Evolutionary conservation across 208 protist genomes (phyloP).

Genomic region (Leptomonas seymouri): DNA sequence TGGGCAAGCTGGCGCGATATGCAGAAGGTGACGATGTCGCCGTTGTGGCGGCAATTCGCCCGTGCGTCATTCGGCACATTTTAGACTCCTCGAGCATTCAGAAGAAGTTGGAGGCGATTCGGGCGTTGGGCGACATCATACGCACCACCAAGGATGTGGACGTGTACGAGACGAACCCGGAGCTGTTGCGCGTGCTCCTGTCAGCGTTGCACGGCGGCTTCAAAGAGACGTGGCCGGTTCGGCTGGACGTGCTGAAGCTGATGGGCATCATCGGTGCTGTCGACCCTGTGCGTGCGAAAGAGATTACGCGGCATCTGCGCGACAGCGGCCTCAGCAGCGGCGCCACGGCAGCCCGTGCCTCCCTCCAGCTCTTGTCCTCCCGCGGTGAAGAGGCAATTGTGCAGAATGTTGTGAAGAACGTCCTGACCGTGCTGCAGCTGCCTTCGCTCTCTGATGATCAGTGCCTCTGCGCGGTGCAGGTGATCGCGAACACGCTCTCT

Average conservation of each 20-base stretch:
- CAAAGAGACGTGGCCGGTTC: constrained; percentile 89
- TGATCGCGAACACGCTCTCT: constrained; percentile 76
- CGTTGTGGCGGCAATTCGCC: constrained; percentile 62
- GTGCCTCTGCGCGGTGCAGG: constrained; percentile 74
- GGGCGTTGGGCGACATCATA: constrained; percentile 83
- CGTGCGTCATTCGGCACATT: constrained; percentile 79
- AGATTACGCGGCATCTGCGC: constrained; percentile 63
- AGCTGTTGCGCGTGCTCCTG: constrained; percentile 81
- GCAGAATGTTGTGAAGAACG: constrained; percentile 73
- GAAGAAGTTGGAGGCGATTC: constrained; percentile 89
- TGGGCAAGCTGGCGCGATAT: constrained; percentile 85
- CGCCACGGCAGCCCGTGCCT: constrained; percentile 19
- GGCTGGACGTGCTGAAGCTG: constrained; percentile 86
- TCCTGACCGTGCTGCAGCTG: constrained; percentile 80
- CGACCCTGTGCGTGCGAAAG: constrained; percentile 81
- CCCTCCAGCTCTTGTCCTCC: constrained; percentile 19
- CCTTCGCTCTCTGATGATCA: constrained; percentile 85
- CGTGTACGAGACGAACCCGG: constrained; percentile 77
- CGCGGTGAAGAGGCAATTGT: constrained; percentile 69
- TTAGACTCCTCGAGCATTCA: constrained; percentile 79
- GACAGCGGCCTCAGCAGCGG: constrained; percentile 46
- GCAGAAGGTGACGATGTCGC: constrained; percentile 78
- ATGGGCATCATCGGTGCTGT: constrained; percentile 92
- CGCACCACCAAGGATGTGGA: constrained; percentile 87
- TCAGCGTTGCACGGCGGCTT: constrained; percentile 84